Evolutionary conservation across 1,139 yeast genomes (phyloP).

Genomic region (Saccharomyces hybrid): DNA sequence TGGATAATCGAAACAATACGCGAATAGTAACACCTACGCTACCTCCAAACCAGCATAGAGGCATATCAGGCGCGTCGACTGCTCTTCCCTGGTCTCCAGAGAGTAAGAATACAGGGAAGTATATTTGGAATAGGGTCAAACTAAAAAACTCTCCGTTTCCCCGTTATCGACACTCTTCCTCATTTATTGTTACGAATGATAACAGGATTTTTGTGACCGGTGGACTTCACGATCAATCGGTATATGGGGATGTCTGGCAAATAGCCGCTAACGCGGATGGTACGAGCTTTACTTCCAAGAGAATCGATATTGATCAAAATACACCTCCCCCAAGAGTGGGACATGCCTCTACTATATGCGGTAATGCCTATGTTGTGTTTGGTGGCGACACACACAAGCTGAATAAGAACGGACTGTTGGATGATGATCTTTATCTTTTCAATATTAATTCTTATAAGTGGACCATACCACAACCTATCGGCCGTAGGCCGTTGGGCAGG

Average conservation of each 20-base stretch:
- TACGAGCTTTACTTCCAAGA: slow-evolving; percentile 45
- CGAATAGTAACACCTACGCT: slow-evolving; percentile 23
- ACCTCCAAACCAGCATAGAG: slow-evolving; percentile 24
- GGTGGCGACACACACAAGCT: slow-evolving; percentile 96
- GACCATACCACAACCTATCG: slow-evolving; percentile 80
- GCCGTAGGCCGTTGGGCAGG: slow-evolving; percentile 82
- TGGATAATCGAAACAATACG: background rate
- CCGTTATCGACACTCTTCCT: slow-evolving; percentile 83
- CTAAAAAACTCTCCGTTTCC: slow-evolving; percentile 81
- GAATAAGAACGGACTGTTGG: slow-evolving; percentile 70
- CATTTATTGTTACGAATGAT: slow-evolving; percentile 63
- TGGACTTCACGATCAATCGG: slow-evolving; percentile 82
- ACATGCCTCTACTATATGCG: slow-evolving; percentile 85
- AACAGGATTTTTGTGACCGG: slow-evolving; percentile 87
- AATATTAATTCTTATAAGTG: slow-evolving; percentile 86
- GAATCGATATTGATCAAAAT: slow-evolving; percentile 58
- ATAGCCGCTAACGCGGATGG: slow-evolving; percentile 42
- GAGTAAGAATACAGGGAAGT: background rate
- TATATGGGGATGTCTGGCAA: slow-evolving; percentile 89
- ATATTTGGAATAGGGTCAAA: slow-evolving; percentile 2
- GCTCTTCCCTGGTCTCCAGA: slow-evolving; percentile 6
- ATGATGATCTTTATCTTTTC: slow-evolving; percentile 79
- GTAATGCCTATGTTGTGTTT: slow-evolving; percentile 89
- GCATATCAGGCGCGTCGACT: slow-evolving; percentile 28
- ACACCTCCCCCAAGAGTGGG: slow-evolving; percentile 97